Conservation (phyloP, 2,329 filamentous ascomycete species). For the Graphiopsis chlorocephala region DNA sequence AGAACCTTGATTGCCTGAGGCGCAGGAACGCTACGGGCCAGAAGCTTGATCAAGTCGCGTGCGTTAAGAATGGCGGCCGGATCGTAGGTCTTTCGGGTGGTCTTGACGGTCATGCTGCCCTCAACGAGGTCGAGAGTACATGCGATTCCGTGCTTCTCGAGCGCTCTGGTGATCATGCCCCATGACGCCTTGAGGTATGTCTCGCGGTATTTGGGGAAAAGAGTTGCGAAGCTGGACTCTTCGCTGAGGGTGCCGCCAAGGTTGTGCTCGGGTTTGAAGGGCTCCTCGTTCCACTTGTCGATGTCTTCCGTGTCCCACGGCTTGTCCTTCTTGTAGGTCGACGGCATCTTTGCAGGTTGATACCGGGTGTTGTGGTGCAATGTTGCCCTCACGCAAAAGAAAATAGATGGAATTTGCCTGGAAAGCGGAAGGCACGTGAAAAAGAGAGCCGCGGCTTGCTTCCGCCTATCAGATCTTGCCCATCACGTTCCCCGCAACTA, state of each 20-base stretch:
- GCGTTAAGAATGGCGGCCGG: conserved; percentile 91
- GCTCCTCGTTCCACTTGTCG: conserved; percentile 91
- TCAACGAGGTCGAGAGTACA: conserved; percentile 93
- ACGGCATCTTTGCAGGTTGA: conserved; percentile 63
- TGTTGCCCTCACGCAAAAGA: background rate
- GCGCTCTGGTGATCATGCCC: conserved; percentile 81
- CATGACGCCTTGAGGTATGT: conserved; percentile 88
- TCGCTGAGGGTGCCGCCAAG: conserved; percentile 80
- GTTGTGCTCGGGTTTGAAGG: conserved; percentile 85
- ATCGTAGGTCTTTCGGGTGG: conserved; percentile 86
- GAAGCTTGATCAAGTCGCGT: conserved; percentile 87
- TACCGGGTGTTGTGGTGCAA: conserved; percentile 5
- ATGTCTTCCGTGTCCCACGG: conserved; percentile 96
- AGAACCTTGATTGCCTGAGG: conserved; percentile 93
- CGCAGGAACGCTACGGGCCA: conserved; percentile 86
- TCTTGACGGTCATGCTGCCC: conserved; percentile 95
- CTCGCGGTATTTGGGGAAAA: conserved; percentile 97
- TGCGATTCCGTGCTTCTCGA: conserved; percentile 84
- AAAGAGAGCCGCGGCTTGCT: background rate
- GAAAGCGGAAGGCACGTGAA: background rate
- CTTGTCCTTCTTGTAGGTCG: conserved; percentile 84
- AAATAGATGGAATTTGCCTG: background rate
- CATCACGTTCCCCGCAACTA: background rate
- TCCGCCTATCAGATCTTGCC: background rate
- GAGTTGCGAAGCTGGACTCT: conserved; percentile 78